Conservation (phyloP, 306 rosid species). For the Cucurbita moschata region DNA sequence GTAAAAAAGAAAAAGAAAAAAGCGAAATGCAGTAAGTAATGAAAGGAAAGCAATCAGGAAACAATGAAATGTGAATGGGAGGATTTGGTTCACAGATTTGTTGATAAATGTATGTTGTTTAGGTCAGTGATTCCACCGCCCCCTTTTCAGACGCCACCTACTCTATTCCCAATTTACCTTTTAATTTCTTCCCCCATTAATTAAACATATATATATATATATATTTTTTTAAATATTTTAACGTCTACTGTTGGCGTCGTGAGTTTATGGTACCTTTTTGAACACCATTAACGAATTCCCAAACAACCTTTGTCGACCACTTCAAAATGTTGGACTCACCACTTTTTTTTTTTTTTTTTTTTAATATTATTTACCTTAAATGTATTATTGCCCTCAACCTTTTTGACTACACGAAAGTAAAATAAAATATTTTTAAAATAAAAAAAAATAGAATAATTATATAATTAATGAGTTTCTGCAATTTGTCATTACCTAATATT, state of each 20-base stretch:
- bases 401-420: background rate
- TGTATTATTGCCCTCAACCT: background rate
- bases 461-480: background rate
- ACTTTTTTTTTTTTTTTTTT: background rate
- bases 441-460: background rate
- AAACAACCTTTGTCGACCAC: conserved; percentile 4
- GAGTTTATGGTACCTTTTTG: background rate
- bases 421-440: background rate
- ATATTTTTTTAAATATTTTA: background rate
- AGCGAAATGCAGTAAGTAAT: background rate
- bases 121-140: background rate
- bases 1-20: too few species aligned
- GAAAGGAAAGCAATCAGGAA: background rate
- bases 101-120: background rate
- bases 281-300: background rate
- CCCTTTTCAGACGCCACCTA: background rate
- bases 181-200: background rate
- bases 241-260: background rate
- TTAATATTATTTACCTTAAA: too few species aligned
- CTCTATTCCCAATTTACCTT: background rate
- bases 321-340: background rate
- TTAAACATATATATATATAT: background rate
- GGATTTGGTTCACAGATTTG: background rate
- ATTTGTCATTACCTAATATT: background rate
- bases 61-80: background rate